Evolutionary conservation across 805 yeast genomes (phyloP).

Genomic region (Novakomyces olei): DNA sequence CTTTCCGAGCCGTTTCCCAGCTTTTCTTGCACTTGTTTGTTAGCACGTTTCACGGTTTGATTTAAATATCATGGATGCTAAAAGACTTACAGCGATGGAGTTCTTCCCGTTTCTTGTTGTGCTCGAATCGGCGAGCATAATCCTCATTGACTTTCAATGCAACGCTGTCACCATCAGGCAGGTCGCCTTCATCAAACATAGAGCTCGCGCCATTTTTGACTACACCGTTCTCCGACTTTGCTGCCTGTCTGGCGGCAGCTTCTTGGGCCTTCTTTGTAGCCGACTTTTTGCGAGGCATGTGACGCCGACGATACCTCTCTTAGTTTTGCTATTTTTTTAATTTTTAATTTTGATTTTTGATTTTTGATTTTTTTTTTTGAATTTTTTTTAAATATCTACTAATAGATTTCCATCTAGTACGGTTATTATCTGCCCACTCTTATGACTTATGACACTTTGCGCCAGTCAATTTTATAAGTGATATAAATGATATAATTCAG

Average conservation of each 20-base stretch:
- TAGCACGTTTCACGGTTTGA: neutral
- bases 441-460: no score
- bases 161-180: neutral
- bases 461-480: no score
- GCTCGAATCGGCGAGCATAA: slow-evolving; percentile 14
- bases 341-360: no score
- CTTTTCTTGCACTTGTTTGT: slow-evolving; percentile 10
- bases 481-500: no score
- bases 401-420: no score
- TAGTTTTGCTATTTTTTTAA: no score
- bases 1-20: slow-evolving; percentile 10
- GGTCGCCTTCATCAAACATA: neutral
- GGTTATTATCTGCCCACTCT: no score
- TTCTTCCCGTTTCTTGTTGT: slow-evolving; percentile 16
- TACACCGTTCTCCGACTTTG: neutral
- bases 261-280: slow-evolving; percentile 4
- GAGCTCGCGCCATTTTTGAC: neutral
- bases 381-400: no score
- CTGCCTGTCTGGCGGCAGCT: neutral
- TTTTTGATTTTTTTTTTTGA: no score
- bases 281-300: slow-evolving; percentile 4
- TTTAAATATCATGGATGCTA: no score
- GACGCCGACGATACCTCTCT: no score
- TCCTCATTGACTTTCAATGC: slow-evolving; percentile 10
- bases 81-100: slow-evolving; percentile 10